Conservation (phyloP, 768 basidiomycete species). For the Pleurotus djamor region DNA sequence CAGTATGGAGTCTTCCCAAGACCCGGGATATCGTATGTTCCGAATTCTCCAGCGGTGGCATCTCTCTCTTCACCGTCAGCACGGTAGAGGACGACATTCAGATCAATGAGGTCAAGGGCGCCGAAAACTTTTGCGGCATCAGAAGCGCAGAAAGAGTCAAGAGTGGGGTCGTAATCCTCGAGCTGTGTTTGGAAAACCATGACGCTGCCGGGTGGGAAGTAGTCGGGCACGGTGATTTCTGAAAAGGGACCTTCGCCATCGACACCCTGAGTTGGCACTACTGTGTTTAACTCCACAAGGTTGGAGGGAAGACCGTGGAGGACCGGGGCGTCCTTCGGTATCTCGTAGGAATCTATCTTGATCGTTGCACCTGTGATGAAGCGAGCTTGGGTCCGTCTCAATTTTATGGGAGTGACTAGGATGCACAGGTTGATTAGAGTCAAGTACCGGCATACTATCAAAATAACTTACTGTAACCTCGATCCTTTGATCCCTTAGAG, state of each 20-base stretch:
- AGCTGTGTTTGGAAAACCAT: conserved; percentile 90
- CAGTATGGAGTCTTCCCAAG: conserved; percentile 82
- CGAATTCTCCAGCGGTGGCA: conserved; percentile 77
- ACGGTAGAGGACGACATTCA: conserved; percentile 86
- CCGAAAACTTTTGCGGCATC: conserved; percentile 73
- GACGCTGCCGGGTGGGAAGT: conserved; percentile 94
- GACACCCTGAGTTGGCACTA: conserved; percentile 57
- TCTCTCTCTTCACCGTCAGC: conserved; percentile 92
- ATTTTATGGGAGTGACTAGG: conserved; percentile 56
- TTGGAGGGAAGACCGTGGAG: conserved; percentile 74
- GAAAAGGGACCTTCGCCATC: conserved; percentile 69
- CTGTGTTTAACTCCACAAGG: conserved; percentile 60
- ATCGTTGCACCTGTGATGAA: conserved; percentile 82
- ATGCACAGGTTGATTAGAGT: not conserved
- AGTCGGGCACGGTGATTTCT: conserved; percentile 81
- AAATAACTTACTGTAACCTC: conserved; percentile 63
- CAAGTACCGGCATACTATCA: not conserved
- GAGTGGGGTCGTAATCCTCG: conserved; percentile 62
- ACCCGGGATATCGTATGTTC: conserved; percentile 79
- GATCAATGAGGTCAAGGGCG: conserved; percentile 77
- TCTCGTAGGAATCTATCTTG: conserved; percentile 62
- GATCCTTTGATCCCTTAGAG: conserved; percentile 74
- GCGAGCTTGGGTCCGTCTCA: conserved; percentile 74
- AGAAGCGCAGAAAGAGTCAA: conserved; percentile 73
- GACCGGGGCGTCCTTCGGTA: conserved; percentile 41